Percentiles rank a stretch among this genome's conserved stretches.
Conservation (phyloP, 495 filamentous ascomycete genomes). For the Neurospora cerealis region DNA sequence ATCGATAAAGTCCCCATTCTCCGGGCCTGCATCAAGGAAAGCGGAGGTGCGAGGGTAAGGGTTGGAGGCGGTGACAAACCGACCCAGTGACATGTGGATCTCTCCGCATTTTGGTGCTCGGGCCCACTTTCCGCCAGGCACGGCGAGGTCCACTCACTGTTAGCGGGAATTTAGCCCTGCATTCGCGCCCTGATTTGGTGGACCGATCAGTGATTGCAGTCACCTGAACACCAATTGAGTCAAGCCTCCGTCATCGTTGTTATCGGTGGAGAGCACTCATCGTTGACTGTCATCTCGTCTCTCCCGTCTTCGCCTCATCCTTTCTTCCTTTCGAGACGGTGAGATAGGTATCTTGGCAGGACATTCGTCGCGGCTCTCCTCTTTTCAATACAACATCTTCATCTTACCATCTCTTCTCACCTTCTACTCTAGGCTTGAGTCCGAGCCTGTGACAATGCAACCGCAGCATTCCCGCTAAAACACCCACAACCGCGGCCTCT, state of each 20-base stretch:
- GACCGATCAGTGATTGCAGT: not conserved
- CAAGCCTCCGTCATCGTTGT: not conserved
- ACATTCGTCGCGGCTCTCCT: not conserved
- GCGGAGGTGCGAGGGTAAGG: not conserved
- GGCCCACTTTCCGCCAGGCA: not conserved
- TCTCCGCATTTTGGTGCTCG: not conserved
- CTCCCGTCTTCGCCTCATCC: not conserved
- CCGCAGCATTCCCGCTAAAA: not conserved
- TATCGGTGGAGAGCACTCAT: not conserved
- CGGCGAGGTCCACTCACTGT: not conserved
- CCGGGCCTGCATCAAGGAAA: not conserved
- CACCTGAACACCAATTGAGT: not conserved
- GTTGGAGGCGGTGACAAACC: not conserved
- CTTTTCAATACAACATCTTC: not conserved
- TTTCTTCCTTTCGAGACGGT: not conserved
- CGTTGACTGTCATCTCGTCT: not conserved
- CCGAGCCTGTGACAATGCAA: conserved; percentile 2
- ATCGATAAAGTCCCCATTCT: not conserved
- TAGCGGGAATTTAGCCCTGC: not conserved
- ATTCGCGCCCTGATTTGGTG: not conserved
- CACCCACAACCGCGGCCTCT: not conserved
- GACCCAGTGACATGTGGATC: not conserved
- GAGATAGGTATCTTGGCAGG: not conserved
- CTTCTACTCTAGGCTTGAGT: not conserved
- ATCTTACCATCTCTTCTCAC: not conserved